Evolutionary conservation across 108 stramenopile genomes (phyloP).

Genomic region (Nitzschia sp.): DNA sequence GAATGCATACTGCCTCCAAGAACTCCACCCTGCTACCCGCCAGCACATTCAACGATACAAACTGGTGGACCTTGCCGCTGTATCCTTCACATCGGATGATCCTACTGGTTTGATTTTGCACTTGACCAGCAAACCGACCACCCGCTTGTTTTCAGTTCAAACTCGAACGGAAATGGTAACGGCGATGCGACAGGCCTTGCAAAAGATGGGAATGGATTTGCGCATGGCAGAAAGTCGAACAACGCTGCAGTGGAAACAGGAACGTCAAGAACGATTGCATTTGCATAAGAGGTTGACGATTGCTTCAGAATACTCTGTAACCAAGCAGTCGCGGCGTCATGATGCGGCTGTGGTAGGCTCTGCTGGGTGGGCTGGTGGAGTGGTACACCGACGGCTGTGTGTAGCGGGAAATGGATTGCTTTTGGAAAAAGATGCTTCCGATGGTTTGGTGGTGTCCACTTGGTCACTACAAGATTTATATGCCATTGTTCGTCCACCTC

Average conservation of each 20-base stretch:
- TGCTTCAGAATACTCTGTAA: conserved; percentile 46
- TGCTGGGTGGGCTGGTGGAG: conserved; percentile 41
- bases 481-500: conserved; percentile 46
- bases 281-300: conserved; percentile 22
- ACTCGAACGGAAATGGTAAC: conserved; percentile 40
- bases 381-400: conserved; percentile 42
- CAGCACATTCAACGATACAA: conserved; percentile 45
- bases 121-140: conserved; percentile 21
- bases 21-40: conserved; percentile 32
- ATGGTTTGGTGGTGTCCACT: conserved; percentile 39
- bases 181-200: conserved; percentile 31
- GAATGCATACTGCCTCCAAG: conserved; percentile 48
- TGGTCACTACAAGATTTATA: conserved; percentile 42
- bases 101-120: conserved; percentile 44
- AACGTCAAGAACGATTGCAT: conserved; percentile 24
- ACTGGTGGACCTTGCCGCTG: conserved; percentile 39
- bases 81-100: conserved; percentile 50
- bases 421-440: conserved; percentile 48
- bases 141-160: conserved; percentile 43
- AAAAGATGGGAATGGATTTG: conserved; percentile 38
- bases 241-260: conserved; percentile 36
- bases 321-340: conserved; percentile 48
- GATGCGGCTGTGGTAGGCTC: conserved; percentile 38
- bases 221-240: conserved; percentile 36
- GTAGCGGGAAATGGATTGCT: conserved; percentile 45